Base-by-base conservation (phyloP, 768 basidiomycete species). In the Sarcomyxa edulis region DNA sequence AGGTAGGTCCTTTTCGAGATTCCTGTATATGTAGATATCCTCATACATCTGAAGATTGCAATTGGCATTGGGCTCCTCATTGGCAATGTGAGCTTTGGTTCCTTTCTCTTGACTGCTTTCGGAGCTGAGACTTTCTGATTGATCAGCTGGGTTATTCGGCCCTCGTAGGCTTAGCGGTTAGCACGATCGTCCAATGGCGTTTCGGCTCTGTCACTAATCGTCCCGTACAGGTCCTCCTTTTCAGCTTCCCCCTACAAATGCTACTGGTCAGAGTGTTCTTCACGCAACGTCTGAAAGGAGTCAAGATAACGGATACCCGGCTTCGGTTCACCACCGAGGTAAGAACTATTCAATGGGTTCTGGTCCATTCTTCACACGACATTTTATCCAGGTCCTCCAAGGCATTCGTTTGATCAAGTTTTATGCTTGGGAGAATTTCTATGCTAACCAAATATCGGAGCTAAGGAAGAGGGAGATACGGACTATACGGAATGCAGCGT, bases 331-430 rank as follows among this genome's bases (percentile, higher is more conserved):
- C 76, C 1, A 78, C 72, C 1, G 85, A 86, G 57, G 69, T 72
- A 24, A 12, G 52, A 38, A 5, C 15, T 15, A 3, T n/a, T 14
- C 19, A 4, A 37, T n/a, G 8, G 19, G 25, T 27, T 32, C n/a
- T 24, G 8, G 2, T 21, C 14, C 4, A 24, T 26, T 42, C 27
- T 25, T 26, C 22, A 27, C 19, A 31, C 50, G 7, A 30, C 33
- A 39, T 31, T 7, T 12, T 9, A 7, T 15, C 6, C 44, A 76
- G 63, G 69, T 85, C 2, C 58, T 88, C 10, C 78, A 80, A 54
- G 77, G 77, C 28, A 81, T 84, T 39, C 69, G 82, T 3, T 64
- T 81, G 4, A 67, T 84, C 48, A 84, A 84, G 55, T 59, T 70
- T 20, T 82, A 77, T 49, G 74, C 74, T 0, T 82, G 76, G 71